Evolutionary conservation across 768 basidiomycete genomes (phyloP).

Genomic region (Boletellus ananas): DNA sequence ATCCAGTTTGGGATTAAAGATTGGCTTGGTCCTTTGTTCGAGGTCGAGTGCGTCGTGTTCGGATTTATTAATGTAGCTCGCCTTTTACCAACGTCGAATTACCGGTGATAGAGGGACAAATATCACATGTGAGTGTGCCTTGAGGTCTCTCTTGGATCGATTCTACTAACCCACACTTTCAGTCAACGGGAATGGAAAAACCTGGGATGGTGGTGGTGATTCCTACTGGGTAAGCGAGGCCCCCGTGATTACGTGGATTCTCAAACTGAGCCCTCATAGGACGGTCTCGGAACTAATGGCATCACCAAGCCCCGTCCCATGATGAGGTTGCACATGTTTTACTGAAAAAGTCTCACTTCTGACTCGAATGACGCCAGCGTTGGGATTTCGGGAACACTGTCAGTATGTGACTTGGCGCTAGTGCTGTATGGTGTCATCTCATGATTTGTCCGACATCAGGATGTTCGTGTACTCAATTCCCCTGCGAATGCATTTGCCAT

Average conservation of each 20-base stretch:
- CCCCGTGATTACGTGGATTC: neutral
- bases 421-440: neutral
- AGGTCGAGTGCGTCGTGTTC: slow-evolving; percentile 37
- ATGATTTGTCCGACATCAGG: slow-evolving; percentile 15
- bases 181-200: slow-evolving; percentile 41
- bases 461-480: slow-evolving; percentile 38
- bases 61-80: neutral
- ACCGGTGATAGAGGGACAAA: slow-evolving; percentile 38
- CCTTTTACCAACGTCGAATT: neutral
- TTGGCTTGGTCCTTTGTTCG: slow-evolving; percentile 55
- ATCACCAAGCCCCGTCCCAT: slow-evolving; percentile 33
- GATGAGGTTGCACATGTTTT: slow-evolving; percentile 33
- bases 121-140: slow-evolving; percentile 43
- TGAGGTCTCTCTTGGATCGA: neutral
- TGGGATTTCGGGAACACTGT: slow-evolving; percentile 38
- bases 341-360: neutral
- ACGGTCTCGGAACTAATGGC: slow-evolving; percentile 21
- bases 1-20: slow-evolving; percentile 49
- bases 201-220: slow-evolving; percentile 41
- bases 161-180: neutral
- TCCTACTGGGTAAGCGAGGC: slow-evolving; percentile 38
- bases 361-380: slow-evolving; percentile 26
- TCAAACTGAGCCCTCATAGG: slow-evolving; percentile 13
- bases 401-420: slow-evolving; percentile 19
- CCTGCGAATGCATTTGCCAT: slow-evolving; percentile 35